Evolutionary conservation across 805 yeast genomes (phyloP), one percentile per base, ranked within the genome.

Genomic region (Candida stauntonica): DNA sequence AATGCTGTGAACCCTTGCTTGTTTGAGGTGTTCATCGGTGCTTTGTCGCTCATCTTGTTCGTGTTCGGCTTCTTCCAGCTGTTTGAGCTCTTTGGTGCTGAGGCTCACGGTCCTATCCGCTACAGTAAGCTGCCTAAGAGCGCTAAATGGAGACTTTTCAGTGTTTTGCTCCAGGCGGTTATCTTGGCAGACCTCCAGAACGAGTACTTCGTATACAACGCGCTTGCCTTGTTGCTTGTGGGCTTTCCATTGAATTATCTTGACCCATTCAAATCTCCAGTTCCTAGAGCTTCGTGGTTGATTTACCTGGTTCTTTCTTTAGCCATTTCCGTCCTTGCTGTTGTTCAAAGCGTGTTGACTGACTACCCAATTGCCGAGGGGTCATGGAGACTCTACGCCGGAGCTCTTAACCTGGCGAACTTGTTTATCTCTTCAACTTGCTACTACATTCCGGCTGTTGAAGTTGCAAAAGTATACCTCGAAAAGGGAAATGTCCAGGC

Each of bases 261-360:
- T 14, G 81, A 77, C 45, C 60, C 65, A 7, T 60, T 67, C 31
- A 60, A 66, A 32, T 57, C 62, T 1, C 49, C 64, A 1, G 53
- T 84, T 15, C 74, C 96, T 3, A 75, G 72, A 49, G 86, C 91
- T 1, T 69, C 79, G 0, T 62, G 86, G 32, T 70, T 91, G 24
- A 71, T 83, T 48, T 91, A 76, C 63, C 89, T 95, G 91, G 62
- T 82, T 26, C 70, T 79, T 41, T 67, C 72, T 31, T 49, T 71
- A 1, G 35, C 79, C 3, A 64, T 76, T 23, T 71, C 72, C 14
- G 38, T 61, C 3, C 63, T 73, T 26, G 70, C 76, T 35, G 46
- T 73, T 4, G 42, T 60, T n/a, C 74, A 71, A 44, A 52, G 61
- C 17, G 12, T 48, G 7, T 52, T 66, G 16, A 58, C 72, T 38